Evolutionary conservation across 352 stramenopile species (phyloP).

Genomic region (Globisporangium paddicum): DNA sequence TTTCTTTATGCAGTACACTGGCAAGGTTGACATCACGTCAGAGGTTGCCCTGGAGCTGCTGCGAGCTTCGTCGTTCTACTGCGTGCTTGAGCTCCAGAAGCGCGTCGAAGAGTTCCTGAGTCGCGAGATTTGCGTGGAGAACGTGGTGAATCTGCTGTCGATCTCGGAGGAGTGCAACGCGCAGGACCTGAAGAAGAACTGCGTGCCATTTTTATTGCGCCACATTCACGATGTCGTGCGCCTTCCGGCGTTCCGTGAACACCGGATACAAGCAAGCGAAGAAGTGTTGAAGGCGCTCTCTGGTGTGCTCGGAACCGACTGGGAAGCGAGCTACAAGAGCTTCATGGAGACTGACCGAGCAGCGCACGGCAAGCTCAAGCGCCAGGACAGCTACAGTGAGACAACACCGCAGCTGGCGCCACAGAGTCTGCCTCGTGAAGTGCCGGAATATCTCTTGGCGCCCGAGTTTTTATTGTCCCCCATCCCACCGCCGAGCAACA

Average conservation of each 20-base stretch:
- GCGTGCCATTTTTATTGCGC: conserved; percentile 80
- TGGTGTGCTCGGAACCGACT: conserved; percentile 69
- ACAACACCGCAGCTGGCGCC: not conserved
- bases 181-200: conserved; percentile 82
- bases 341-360: conserved; percentile 38
- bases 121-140: conserved; percentile 74
- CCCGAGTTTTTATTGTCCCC: conserved; percentile 43
- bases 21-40: conserved; percentile 79
- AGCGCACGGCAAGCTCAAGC: conserved; percentile 23
- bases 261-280: conserved; percentile 77
- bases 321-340: conserved; percentile 71
- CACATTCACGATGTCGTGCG: conserved; percentile 85
- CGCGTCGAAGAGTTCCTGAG: conserved; percentile 77
- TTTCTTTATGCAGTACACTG: conserved; percentile 65
- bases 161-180: conserved; percentile 77
- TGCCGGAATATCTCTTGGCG: conserved; percentile 43
- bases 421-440: conserved; percentile 29
- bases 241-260: conserved; percentile 62
- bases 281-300: conserved; percentile 82
- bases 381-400: conserved; percentile 7
- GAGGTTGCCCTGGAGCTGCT: conserved; percentile 81
- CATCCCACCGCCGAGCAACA: conserved; percentile 34
- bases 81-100: conserved; percentile 83
- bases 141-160: conserved; percentile 72
- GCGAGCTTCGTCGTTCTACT: conserved; percentile 75